Base-by-base conservation (phyloP, 306 rosid species). In the Vigna reflexopilosa region DNA sequence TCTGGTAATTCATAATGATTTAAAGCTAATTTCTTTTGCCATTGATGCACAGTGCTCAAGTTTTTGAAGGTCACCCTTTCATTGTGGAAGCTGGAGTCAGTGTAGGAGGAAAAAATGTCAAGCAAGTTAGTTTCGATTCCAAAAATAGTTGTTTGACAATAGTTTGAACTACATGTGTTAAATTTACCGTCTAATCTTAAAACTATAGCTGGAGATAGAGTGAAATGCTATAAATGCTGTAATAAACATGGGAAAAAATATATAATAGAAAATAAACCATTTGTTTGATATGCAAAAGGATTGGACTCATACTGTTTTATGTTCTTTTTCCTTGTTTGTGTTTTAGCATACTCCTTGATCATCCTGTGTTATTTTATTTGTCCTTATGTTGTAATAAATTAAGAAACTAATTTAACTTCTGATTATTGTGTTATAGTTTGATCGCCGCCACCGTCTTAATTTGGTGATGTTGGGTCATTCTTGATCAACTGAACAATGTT, bases 11-110 rank as follows among this genome's bases (percentile, higher is more conserved):
- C 42, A 5, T 52, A 8, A 67, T 75, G 15, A 36, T 55, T 16
- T 81, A 69, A 58, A 38, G 30, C 40, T 58, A 15, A 15, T 69
- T 80, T 75, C 67, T 52, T 80, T 65, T 55, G 62, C 58, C 80
- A 72, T 70, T 67, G 49, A 61, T 50, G 49, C 52, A 55, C 91
- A 92, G 97, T 79, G 95, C 98, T 67, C 93, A 89, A 77, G 93
- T 94, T 77, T 94, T 94, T 81, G 98, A 94, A 87, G 98, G 98
- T 73, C 98, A 94, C 79, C 98, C 98, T 2, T 92, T 94, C 86
- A 86, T 94, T 34, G 98, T 92, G 59, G 97, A 94, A 89, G 98
- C 98, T 84, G 98, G 98, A 66, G 93, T 94, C 73, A 94, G 98
- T 67, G 79, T 92, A 42, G 98, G 98, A 38, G 98, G 98, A 75